Base-by-base conservation (phyloP, 2,329 filamentous ascomycete genomes). In the Sphaerulina populicola region DNA sequence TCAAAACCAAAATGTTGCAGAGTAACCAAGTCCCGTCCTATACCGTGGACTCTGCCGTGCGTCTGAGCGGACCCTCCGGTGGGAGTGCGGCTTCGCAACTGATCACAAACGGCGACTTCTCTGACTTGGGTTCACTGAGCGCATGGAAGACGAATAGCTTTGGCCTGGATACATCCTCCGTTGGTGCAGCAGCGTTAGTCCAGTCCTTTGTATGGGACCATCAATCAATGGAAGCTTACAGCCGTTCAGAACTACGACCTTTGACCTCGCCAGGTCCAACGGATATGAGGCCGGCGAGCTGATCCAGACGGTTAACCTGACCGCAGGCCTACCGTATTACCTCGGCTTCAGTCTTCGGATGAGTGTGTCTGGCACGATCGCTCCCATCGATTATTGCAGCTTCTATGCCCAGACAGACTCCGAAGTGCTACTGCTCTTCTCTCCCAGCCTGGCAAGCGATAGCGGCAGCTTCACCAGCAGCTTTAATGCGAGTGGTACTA, bases 401-500 rank as follows among this genome's bases (percentile, higher is more conserved):
- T 43, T 43, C 15, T 49, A 44, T 27, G 45, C 14, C 15, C 27
- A 41, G 9, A 48, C 45, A 2, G 45, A 48, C 45, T 40, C 41
- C 29, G 45, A 48, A 15, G 12, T 15, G 9, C 37, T 48, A 1
- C 15, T 48, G 15, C 36, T 41, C 38, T 42, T 48, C 14, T 35
- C 40, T 10, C 40, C 47, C 4, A 49, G 37, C n/a, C 21, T 44
- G 12, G 18, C 30, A 30, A 11, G 8, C 15, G 18, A 11, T 31
- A n/a, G 18, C 10, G 21, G 27, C 18, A 11, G 36, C 39, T 43
- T 37, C 39, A 11, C 30, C 39, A 44, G 39, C 18, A 44, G 8
- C 3, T 49, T 49, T 15, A 49, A 49, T n/a, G 47, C 30, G 11
- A 43, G 39, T 35, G 47, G 47, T 30, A 49, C 40, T 8, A 11